phyloP scores from a whole-genome alignment of 2,329 filamentous ascomycete species.

The Akanthomyces muscarius region DNA sequence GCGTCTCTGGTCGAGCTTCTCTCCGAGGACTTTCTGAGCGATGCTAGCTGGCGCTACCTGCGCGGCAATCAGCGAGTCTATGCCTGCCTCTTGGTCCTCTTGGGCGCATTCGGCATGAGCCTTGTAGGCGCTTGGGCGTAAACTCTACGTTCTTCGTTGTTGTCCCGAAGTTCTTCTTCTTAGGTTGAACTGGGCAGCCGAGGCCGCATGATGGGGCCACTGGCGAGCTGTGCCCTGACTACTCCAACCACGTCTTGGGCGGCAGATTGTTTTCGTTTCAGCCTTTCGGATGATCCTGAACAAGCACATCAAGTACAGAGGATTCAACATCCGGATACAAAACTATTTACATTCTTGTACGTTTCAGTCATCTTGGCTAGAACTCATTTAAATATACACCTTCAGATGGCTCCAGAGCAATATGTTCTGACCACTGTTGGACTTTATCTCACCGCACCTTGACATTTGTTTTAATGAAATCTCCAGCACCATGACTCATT shows the following conservation, averaged over 20 bases:
- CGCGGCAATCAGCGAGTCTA: conserved; percentile 49
- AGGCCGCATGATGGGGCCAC: neutral
- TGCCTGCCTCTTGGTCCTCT: conserved; percentile 55
- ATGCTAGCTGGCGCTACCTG: conserved; percentile 57
- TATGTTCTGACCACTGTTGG: neutral
- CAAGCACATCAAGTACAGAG: conserved; percentile 9
- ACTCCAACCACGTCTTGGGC: conserved; percentile 9
- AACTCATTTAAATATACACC: neutral
- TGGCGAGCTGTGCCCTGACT: neutral
- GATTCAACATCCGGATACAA: conserved; percentile 16
- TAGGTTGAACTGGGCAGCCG: neutral
- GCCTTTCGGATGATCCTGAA: neutral
- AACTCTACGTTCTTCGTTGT: conserved; percentile 7
- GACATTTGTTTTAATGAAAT: neutral
- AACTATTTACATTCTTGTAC: conserved; percentile 11
- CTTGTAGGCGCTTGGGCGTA: conserved; percentile 61
- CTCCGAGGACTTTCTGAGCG: conserved; percentile 66
- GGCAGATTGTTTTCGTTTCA: neutral
- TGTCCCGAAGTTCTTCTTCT: neutral
- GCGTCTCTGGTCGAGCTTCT: conserved; percentile 68
- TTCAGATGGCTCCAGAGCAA: neutral
- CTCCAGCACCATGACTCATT: neutral
- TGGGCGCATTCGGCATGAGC: conserved; percentile 59
- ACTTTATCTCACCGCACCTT: neutral
- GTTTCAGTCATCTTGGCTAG: neutral